Percentiles rank a stretch among this genome's conserved stretches.
Evolutionary conservation across 257 asterid species (phyloP).

Genomic region (Leptodermis oblonga): DNA sequence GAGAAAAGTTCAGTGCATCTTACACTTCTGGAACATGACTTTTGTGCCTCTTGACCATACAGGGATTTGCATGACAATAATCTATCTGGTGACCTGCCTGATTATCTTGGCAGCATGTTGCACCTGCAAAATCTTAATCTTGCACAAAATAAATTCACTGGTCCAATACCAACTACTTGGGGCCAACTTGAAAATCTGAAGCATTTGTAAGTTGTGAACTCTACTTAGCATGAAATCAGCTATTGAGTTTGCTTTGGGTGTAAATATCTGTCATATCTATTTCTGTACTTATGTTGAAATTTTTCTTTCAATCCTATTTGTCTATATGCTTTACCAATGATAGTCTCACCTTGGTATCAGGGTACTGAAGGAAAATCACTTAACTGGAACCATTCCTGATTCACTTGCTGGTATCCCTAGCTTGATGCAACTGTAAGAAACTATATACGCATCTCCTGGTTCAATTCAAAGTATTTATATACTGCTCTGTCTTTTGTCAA

Average conservation of each 20-base stretch:
- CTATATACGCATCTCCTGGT: constrained; percentile 4
- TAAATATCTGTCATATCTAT: background rate
- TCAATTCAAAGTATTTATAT: background rate
- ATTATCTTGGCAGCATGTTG: constrained; percentile 52
- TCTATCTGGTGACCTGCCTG: constrained; percentile 63
- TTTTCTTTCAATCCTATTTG: background rate
- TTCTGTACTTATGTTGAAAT: background rate
- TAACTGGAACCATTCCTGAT: constrained; percentile 59
- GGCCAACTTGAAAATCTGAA: constrained; percentile 61
- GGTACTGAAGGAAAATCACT: constrained; percentile 53
- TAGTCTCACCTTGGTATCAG: constrained; percentile 29
- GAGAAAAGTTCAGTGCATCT: background rate
- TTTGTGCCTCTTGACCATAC: constrained; percentile 16
- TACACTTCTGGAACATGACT: background rate
- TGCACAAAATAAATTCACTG: constrained; percentile 58
- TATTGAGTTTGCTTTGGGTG: background rate
- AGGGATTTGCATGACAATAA: constrained; percentile 75
- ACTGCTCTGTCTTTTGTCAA: background rate
- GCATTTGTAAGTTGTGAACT: constrained; percentile 44
- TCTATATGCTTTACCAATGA: background rate
- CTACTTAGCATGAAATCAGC: background rate
- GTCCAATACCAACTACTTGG: constrained; percentile 77
- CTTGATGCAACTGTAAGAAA: constrained; percentile 57
- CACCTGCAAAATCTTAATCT: constrained; percentile 64
- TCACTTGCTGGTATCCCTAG: constrained; percentile 46